Base-by-base conservation (phyloP, 257 asterid genomes). In the Ehretia macrophylla region DNA sequence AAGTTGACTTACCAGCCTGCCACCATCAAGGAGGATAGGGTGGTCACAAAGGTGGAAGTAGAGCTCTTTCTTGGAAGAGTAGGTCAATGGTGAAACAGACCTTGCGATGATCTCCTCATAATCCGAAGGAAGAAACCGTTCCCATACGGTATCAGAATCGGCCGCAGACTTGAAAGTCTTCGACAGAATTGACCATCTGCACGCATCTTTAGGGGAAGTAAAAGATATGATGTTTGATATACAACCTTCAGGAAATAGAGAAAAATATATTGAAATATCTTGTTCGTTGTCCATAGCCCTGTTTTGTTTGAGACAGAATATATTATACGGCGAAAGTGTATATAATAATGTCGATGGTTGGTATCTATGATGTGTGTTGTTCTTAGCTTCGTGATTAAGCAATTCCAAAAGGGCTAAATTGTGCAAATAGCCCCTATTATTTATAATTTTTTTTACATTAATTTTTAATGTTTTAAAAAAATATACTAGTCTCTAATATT, bases 131-230 rank as follows among this genome's bases (percentile, higher is more conserved):
- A 82, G 64, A 55, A 82, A 79, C 48, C 44, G 37, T n/a, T 56
- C 42, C 76, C 56, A 70, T 1, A 51, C 52, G 9, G 22, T 10
- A 14, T 74, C 71, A 19, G 70, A 74, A 11, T 73, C 74, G 0
- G 83, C 73, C 0, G 84, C 85, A 10, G 64, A 62, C 59, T 64
- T 67, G 78, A 86, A 71, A 0, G 22, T 65, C 60, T 45, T 64
- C 0, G 87, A 81, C 10, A 75, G 42, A 5, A 20, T 1, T 4
- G 89, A 65, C 19, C 72, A 65, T 68, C 77, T 70, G 8, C 72
- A 55, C 6, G 85, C 82, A 42, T 84, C 90, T 20, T 27, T 21
- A 1, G 95, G 72, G 1, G 85, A 67, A 32, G 89, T 81, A 0
- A 32, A 16, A 8, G 88, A 81, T 16, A 79, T 40, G 2, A 81